Evolutionary conservation across 1,284 basidiomycete species (phyloP), one percentile per base, ranked within the genome.

Genomic region (Takashimella koratensis): DNA sequence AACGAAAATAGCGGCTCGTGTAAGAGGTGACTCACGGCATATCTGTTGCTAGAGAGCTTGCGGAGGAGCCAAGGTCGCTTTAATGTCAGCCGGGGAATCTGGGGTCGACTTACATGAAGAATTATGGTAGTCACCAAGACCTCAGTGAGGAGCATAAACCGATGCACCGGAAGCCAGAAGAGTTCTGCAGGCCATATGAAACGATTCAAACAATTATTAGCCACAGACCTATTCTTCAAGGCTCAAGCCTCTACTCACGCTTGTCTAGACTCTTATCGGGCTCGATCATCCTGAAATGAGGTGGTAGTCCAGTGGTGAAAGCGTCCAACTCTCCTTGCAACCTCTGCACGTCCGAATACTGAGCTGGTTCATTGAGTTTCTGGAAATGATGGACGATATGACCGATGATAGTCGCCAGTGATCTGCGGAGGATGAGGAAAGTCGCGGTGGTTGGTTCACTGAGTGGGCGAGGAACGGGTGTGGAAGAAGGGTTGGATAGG

Each of bases 311-410:
- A 45, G 82, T 79, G 56, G 88, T 84, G 70, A 92, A 94, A 63
- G 82, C 83, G 53, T 90, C 79, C 16, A 97, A 77, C 59, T 96
- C 90, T 41, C 90, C 87, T 67, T 97, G 93, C 46, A 97, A 80
- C 1, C 81, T 77, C 42, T 89, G 75, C 39, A 94, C 90, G 66
- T 96, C 91, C 12, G 85, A 83, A 70, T 96, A 96, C 65, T 90
- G 87, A 48, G 86, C 87, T 48, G 82, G 83, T 49, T 85, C 83
- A 52, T 86, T 83, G 20, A 95, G 85, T 76, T 91, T 88, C 73
- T 97, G 94, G 76, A 94, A 97, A 74, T 95, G 90, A 67, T 95
- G 92, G 45, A 92, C 91, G 66, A 97, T 92, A 43, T 86, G 84
- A 23, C 93, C 94, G 58, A 94, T 94, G 56, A 95, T 88, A 45